Evolutionary conservation across 441 rosid species (phyloP).

Genomic region (Syzygium malaccense): DNA sequence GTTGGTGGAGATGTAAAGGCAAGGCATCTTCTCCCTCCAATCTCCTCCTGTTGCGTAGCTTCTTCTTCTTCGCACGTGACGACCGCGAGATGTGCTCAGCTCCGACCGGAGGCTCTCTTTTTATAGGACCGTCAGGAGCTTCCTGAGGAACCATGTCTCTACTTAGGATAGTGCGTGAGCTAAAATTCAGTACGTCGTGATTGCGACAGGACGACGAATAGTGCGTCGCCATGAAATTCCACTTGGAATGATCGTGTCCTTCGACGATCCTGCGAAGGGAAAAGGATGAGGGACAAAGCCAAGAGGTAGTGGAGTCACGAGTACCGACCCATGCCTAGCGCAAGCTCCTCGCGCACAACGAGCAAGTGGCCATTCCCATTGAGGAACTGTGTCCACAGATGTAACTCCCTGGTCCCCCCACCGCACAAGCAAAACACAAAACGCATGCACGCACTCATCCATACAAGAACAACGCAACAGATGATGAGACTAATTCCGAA

Average conservation of each 20-base stretch:
- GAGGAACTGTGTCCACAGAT: no score
- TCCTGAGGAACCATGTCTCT: background rate
- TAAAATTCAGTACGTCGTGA: background rate
- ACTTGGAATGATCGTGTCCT: background rate
- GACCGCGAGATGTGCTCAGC: background rate
- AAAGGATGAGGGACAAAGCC: background rate
- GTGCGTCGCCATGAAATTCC: background rate
- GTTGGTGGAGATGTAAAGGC: constrained; percentile 44
- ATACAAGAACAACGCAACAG: background rate
- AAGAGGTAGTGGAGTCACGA: background rate
- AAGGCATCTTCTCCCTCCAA: constrained; percentile 24
- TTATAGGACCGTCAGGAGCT: background rate
- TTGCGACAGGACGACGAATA: background rate
- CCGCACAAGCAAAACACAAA: background rate
- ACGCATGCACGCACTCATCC: background rate
- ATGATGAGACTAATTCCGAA: fast-evolving
- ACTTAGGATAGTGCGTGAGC: background rate
- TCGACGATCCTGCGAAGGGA: background rate
- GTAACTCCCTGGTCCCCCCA: no score
- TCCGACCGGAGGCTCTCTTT: background rate
- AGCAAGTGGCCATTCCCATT: no score
- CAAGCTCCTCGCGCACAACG: no score
- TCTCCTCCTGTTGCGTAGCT: background rate
- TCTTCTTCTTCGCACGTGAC: background rate
- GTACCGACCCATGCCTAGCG: background rate